Base-by-base conservation (phyloP, 257 asterid genomes). In the Ehretia macrophylla region DNA sequence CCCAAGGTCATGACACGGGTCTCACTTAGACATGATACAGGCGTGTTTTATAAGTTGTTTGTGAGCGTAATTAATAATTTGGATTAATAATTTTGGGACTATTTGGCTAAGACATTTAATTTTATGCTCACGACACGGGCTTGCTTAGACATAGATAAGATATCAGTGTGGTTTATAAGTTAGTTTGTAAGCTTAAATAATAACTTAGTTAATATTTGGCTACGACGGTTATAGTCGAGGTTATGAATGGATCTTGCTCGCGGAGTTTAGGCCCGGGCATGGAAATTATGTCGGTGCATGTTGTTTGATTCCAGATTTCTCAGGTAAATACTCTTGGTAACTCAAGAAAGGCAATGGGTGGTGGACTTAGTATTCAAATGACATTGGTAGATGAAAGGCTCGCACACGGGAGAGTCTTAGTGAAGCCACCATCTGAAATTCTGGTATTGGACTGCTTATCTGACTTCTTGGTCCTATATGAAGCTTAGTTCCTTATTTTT, bases 361-460 rank as follows among this genome's bases (percentile, higher is more conserved):
- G 50, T 11, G 68, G 75, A 65, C 74, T 77, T 59, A 62, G 67
- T 47, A 79, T 79, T 59, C 75, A 62, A 56, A 89, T 86, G 95
- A 5, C 95, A 46, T 21, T 77, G 70, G 66, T 79, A 61, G 94
- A 81, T 58, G 87, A 78, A 58, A 79, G 78, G 70, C 73, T 63
- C 59, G 47, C 63, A 6, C 72, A 60, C 16, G 63, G 70, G 76
- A 74, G 64, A 54, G 42, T 65, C 67, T 51, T 84, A 35, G 73
- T 83, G 66, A 84, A 78, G 76, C 93, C 95, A 60, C 69, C 82
- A 57, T 67, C 84, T 64, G 97, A 86, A 44, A 80, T 91, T 65
- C 71, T 91, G 98, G 98, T 91, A 79, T 70, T 48, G 57, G 38
- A 62, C n/a, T n/a, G 58, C 60, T 23, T 53, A 14, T 47, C 32